Conservation (phyloP, 2,329 filamentous ascomycete species). For the Beauveria sp. region DNA sequence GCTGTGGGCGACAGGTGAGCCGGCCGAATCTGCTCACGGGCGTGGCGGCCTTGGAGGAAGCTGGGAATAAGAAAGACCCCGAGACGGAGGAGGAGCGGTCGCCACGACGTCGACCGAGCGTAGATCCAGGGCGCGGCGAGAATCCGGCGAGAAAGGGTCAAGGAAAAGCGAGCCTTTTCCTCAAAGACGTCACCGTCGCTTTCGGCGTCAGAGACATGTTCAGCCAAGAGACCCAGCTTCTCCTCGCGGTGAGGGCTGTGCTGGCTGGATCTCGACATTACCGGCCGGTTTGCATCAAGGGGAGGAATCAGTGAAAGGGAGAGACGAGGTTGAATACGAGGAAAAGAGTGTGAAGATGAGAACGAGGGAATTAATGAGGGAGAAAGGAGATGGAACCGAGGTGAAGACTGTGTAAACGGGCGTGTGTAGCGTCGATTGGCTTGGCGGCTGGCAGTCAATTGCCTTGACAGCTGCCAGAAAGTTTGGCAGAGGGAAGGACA, state of each 20-base stretch:
- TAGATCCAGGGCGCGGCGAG: constrained; percentile 22
- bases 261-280: not conserved
- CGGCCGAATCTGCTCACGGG: constrained; percentile 32
- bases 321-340: not conserved
- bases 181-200: constrained; percentile 32
- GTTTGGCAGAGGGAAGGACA: not conserved
- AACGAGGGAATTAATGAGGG: constrained; percentile 13
- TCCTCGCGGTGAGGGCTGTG: constrained; percentile 28
- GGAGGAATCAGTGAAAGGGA: not conserved
- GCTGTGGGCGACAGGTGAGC: constrained; percentile 42
- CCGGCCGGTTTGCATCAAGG: not conserved
- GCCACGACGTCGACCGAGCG: constrained; percentile 27
- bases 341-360: constrained; percentile 3
- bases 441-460: not conserved
- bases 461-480: constrained; percentile 5
- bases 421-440: not conserved
- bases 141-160: constrained; percentile 16
- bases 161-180: constrained; percentile 23
- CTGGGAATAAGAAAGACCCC: constrained; percentile 44
- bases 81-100: constrained; percentile 28
- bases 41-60: constrained; percentile 39
- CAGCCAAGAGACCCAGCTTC: constrained; percentile 37
- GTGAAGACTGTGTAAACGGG: constrained; percentile 2
- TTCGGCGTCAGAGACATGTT: constrained; percentile 35
- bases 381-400: not conserved